These are phyloP conservation scores for Scheffersomyces segobiensis DNA, from an alignment of 1,139 yeast genomes.

Conservation along the genomic window DNA sequence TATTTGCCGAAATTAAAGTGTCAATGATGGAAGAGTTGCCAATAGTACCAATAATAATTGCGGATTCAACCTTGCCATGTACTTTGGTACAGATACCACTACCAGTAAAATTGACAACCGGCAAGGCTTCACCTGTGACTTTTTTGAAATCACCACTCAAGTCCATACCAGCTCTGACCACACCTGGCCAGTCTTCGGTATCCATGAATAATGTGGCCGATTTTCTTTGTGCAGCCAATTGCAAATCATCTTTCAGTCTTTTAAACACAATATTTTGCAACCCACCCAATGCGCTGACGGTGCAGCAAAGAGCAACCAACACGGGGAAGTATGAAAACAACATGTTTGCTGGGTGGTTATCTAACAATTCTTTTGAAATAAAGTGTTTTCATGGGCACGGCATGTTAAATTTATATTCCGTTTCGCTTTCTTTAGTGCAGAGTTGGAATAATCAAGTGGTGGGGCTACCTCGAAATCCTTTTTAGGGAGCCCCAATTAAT, in stretches of 20 bases:
- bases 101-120: not conserved
- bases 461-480: not conserved
- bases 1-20: slow-evolving; percentile 5
- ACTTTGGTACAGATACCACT: not conserved
- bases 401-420: not conserved
- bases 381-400: not conserved
- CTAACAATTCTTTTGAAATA: not conserved
- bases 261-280: not conserved
- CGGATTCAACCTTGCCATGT: not conserved
- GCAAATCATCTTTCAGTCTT: not conserved
- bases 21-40: slow-evolving; percentile 13
- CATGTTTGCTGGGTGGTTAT: not conserved
- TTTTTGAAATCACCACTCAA: not conserved
- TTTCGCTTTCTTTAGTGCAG: not conserved
- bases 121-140: not conserved
- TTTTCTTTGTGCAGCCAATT: not conserved
- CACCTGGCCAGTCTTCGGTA: slow-evolving; percentile 1
- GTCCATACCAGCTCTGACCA: not conserved
- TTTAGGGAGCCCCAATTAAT: not conserved
- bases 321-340: not conserved
- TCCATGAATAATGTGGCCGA: not conserved
- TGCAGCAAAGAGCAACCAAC: not conserved
- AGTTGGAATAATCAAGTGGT: not conserved
- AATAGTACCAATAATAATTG: slow-evolving; percentile 16
- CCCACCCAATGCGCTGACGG: not conserved